These are phyloP conservation scores for Lophiotrema nucula DNA, from an alignment of 495 filamentous ascomycete species.

Conservation along the genomic window DNA sequence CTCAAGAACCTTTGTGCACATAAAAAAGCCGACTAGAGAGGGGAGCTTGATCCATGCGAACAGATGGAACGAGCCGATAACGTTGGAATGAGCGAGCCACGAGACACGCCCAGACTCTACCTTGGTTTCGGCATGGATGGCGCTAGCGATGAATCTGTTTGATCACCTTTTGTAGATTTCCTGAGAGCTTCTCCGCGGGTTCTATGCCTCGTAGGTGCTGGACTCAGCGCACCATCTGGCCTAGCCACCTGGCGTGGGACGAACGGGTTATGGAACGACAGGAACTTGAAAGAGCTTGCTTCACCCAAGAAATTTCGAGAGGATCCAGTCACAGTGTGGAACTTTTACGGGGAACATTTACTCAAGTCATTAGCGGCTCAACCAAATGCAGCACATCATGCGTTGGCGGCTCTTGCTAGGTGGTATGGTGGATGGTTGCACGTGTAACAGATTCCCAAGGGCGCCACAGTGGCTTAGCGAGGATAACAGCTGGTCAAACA, in stretches of 20 bases:
- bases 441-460: not conserved
- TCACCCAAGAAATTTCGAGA: conserved; percentile 2
- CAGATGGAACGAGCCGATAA: no score
- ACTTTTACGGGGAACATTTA: conserved; percentile 3
- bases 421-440: conserved; percentile 2
- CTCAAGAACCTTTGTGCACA: no score
- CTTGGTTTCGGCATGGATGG: conserved; percentile 5
- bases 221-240: conserved; percentile 5
- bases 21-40: no score
- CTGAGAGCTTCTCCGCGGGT: conserved; percentile 2
- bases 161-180: conserved; percentile 3
- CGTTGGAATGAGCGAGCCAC: no score
- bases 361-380: conserved; percentile 6
- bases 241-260: conserved; percentile 6
- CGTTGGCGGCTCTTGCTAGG: conserved; percentile 8
- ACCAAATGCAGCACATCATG: conserved; percentile 7
- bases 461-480: not conserved
- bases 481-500: not conserved
- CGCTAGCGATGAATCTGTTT: conserved; percentile 2
- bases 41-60: no score
- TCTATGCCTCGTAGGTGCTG: conserved; percentile 5
- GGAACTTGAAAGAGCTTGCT: conserved; percentile 1
- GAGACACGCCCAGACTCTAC: no score
- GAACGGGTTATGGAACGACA: conserved; percentile 4
- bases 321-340: conserved; percentile 6